Evolutionary conservation across 1,139 yeast genomes (phyloP).

Genomic region (Pichia terricola): DNA sequence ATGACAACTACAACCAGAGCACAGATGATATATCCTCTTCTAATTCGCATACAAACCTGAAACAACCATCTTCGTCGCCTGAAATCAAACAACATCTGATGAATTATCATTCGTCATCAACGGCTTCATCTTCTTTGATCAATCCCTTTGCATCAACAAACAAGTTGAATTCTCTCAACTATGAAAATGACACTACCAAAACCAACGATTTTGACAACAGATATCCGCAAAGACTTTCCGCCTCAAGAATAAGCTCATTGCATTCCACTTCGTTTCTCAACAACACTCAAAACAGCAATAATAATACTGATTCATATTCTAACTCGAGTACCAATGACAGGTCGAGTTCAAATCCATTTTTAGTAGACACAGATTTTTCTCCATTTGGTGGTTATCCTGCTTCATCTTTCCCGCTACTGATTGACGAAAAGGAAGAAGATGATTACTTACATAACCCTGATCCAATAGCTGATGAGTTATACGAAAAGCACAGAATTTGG

Average conservation of each 20-base stretch:
- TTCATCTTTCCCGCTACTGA: slow-evolving; percentile 69
- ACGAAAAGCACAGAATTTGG: slow-evolving; percentile 54
- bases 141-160: slow-evolving; percentile 23
- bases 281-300: neutral
- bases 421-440: slow-evolving; percentile 87
- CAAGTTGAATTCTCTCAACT: slow-evolving; percentile 9
- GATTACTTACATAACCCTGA: slow-evolving; percentile 91
- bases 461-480: slow-evolving; percentile 76
- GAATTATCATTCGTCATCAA: slow-evolving; percentile 19
- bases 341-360: slow-evolving; percentile 20
- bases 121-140: slow-evolving; percentile 18
- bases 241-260: slow-evolving; percentile 27
- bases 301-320: slow-evolving; percentile 12
- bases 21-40: neutral
- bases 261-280: slow-evolving; percentile 15
- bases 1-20: slow-evolving; percentile 5
- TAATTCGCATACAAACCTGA: slow-evolving; percentile 2
- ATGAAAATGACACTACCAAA: slow-evolving; percentile 4
- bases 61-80: slow-evolving; percentile 5
- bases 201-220: slow-evolving; percentile 23
- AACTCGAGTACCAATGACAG: slow-evolving; percentile 13
- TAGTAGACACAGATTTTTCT: slow-evolving; percentile 42
- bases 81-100: slow-evolving; percentile 18
- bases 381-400: slow-evolving; percentile 97
- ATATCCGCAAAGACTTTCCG: slow-evolving; percentile 26